Conservation (phyloP, 345 rosid species). For the Anacardium occidentale region DNA sequence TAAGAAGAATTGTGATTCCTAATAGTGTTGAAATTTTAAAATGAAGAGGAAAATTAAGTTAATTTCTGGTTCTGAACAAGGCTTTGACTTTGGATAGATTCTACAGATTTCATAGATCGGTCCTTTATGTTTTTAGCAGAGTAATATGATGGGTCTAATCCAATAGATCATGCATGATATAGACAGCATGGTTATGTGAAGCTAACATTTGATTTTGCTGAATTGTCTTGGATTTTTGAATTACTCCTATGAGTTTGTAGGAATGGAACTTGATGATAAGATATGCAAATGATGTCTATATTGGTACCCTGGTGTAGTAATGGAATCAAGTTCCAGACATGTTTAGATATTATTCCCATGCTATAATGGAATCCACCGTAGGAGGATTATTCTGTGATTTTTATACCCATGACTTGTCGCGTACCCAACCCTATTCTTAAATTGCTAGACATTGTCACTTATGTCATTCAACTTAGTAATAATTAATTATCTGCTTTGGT, state of each 20-base stretch:
- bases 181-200: no score
- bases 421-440: background rate
- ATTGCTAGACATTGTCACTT: background rate
- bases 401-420: background rate
- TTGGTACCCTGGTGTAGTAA: no score
- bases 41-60: no score
- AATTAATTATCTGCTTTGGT: background rate
- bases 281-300: background rate
- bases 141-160: background rate
- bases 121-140: background rate
- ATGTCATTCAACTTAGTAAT: background rate
- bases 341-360: background rate
- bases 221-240: background rate
- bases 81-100: background rate
- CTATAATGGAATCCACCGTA: background rate
- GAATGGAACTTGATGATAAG: background rate
- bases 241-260: background rate
- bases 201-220: conserved; percentile 4
- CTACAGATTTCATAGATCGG: background rate
- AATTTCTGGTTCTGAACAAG: no score
- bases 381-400: background rate
- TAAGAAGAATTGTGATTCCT: no score
- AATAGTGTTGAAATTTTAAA: no score
- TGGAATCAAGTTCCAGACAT: no score
- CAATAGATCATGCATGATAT: no score